A percentile compares a stretch with the other conserved stretches of the same genome.
Conservation (phyloP, 2,329 filamentous ascomycete species). For the Tolypocladium inflatum region DNA sequence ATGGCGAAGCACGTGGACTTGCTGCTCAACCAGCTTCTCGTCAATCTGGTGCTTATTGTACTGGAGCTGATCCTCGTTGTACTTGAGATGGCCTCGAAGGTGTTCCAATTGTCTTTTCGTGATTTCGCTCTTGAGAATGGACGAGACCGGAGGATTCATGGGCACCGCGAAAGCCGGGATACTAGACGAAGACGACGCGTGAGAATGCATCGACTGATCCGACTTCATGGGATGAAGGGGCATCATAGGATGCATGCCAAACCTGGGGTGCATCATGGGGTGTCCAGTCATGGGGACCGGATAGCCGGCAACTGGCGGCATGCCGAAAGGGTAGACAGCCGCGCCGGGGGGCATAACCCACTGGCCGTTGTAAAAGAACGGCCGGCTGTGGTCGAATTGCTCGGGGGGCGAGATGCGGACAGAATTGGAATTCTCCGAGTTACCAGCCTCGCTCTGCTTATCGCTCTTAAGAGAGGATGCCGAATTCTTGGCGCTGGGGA, state of each 20-base stretch:
- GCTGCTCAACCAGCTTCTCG: slow-evolving; percentile 37
- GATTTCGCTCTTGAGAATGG: slow-evolving; percentile 51
- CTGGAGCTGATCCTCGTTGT: slow-evolving; percentile 47
- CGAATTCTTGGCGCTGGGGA: slow-evolving; percentile 10
- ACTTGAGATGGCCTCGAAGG: slow-evolving; percentile 43
- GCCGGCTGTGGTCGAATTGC: slow-evolving; percentile 34
- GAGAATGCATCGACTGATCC: slow-evolving; percentile 9
- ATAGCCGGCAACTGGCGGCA: slow-evolving; percentile 18
- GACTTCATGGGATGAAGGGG: slow-evolving; percentile 8
- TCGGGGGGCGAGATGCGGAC: slow-evolving; percentile 29
- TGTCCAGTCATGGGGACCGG: slow-evolving; percentile 14
- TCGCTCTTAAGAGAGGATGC: slow-evolving; percentile 12
- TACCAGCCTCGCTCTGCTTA: slow-evolving; percentile 20
- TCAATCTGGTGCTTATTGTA: slow-evolving; percentile 57
- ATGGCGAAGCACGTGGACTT: slow-evolving; percentile 29
- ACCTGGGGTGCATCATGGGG: slow-evolving; percentile 10
- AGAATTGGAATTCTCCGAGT: slow-evolving; percentile 20
- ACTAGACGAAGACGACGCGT: slow-evolving; percentile 8
- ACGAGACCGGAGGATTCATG: slow-evolving; percentile 39
- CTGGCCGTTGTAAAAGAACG: slow-evolving; percentile 35
- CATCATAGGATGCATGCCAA: slow-evolving; percentile 13
- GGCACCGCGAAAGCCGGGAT: slow-evolving; percentile 4
- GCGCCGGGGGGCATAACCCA: slow-evolving; percentile 26
- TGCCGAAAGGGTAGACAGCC: slow-evolving; percentile 15
- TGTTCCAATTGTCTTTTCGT: slow-evolving; percentile 47